Percentiles rank a stretch among this genome's conserved stretches.
Conservation (phyloP, 2,329 filamentous ascomycete genomes). For the Monilinia polystroma region DNA sequence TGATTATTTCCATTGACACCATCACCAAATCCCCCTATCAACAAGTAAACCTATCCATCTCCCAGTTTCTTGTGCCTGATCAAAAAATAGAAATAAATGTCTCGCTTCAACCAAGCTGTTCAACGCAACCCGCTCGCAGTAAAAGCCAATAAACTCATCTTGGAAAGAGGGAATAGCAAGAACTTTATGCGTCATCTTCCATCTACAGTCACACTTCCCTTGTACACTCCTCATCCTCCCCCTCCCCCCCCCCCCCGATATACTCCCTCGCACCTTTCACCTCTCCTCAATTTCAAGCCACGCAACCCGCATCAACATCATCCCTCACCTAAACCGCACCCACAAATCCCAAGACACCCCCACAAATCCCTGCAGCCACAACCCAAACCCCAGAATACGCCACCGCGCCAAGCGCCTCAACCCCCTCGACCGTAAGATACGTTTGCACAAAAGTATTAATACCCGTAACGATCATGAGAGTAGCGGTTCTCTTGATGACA, state of each 20-base stretch:
- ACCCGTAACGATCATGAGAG: slow-evolving; percentile 57
- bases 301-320: background rate
- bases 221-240: slow-evolving; percentile 11
- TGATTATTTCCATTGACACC: background rate
- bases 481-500: slow-evolving; percentile 62
- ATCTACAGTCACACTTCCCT: background rate
- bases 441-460: slow-evolving; percentile 63
- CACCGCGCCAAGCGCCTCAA: slow-evolving; percentile 66
- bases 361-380: slow-evolving; percentile 59
- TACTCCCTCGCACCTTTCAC: background rate
- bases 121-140: background rate
- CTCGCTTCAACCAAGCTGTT: background rate
- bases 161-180: background rate
- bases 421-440: slow-evolving; percentile 64
- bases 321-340: slow-evolving; percentile 45
- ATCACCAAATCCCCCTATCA: background rate
- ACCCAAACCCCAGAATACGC: slow-evolving; percentile 76
- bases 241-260: slow-evolving; percentile 14
- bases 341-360: slow-evolving; percentile 54
- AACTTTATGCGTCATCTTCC: slow-evolving; percentile 6
- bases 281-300: slow-evolving; percentile 1
- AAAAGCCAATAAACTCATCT: background rate
- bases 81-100: background rate
- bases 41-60: background rate
- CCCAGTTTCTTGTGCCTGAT: background rate